Conservation (phyloP, 2,329 filamentous ascomycete genomes). For the Fusarium chlamydosporum region DNA sequence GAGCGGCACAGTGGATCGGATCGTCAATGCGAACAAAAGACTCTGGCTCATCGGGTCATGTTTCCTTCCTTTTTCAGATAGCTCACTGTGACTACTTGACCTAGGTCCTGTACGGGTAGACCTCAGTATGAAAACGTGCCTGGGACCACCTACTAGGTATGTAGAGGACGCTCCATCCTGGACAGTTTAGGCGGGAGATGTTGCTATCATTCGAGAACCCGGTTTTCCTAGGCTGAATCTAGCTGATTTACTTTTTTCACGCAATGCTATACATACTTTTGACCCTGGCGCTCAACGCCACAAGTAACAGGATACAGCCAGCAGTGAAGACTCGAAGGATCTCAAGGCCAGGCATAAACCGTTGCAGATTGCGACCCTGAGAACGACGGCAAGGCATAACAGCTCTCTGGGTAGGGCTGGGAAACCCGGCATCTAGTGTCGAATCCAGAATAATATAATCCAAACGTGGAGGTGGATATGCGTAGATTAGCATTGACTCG, state of each 20-base stretch:
- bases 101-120: background rate
- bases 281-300: background rate
- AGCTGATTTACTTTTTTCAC: constrained; percentile 4
- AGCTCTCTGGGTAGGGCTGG: constrained; percentile 36
- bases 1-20: constrained; percentile 28
- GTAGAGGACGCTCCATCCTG: constrained; percentile 4
- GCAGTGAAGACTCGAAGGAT: constrained; percentile 22
- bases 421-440: constrained; percentile 34
- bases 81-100: background rate
- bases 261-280: background rate
- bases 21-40: constrained; percentile 14
- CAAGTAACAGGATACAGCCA: background rate
- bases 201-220: constrained; percentile 27
- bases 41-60: constrained; percentile 7
- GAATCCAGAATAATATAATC: constrained; percentile 9
- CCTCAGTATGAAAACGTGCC: background rate
- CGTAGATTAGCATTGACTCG: constrained; percentile 3
- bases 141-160: background rate
- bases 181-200: constrained; percentile 8
- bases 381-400: constrained; percentile 30
- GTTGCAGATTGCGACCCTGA: constrained; percentile 36
- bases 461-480: constrained; percentile 35
- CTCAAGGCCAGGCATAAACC: constrained; percentile 17
- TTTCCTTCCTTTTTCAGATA: constrained; percentile 36
- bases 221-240: constrained; percentile 36